Evolutionary conservation across 2,329 filamentous ascomycete genomes (phyloP).

Genomic region (Epichloe sibirici): DNA sequence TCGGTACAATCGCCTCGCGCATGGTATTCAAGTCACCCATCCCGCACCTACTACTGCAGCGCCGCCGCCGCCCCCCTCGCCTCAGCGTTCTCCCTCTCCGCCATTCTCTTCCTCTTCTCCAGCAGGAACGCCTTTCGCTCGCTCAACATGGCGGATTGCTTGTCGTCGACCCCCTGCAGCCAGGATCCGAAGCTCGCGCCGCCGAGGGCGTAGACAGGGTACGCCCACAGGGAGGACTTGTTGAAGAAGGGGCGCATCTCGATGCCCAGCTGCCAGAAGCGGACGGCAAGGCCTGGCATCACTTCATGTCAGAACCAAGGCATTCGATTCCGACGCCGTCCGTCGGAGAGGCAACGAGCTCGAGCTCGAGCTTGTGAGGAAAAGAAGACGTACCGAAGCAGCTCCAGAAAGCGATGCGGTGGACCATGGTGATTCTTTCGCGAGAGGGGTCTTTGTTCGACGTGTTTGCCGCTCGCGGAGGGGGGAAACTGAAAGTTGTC

Average conservation of each 20-base stretch:
- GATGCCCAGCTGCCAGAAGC: conserved; percentile 94
- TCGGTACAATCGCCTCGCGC: not conserved
- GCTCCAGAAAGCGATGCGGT: conserved; percentile 67
- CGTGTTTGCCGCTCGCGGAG: not conserved
- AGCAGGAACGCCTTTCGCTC: conserved; percentile 71
- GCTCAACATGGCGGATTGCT: conserved; percentile 63
- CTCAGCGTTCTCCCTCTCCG: conserved; percentile 22
- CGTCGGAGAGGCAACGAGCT: too few species aligned
- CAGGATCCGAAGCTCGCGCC: conserved; percentile 95
- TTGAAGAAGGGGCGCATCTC: conserved; percentile 95
- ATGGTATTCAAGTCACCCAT: not conserved
- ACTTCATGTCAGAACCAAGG: not conserved
- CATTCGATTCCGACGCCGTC: too few species aligned
- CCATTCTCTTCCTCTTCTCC: conserved; percentile 73
- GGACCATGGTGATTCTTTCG: conserved; percentile 36
- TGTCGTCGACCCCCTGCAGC: conserved; percentile 79
- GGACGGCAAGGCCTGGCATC: conserved; percentile 67
- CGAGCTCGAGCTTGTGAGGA: not conserved
- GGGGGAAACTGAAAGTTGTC: not conserved
- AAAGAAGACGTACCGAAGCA: conserved; percentile 64
- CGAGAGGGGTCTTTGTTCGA: not conserved
- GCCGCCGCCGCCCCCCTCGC: not conserved
- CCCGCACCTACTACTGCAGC: not conserved
- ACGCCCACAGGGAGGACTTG: conserved; percentile 74
- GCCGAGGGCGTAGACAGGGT: conserved; percentile 75